phyloP scores from a whole-genome alignment of 768 basidiomycete species.

The Amanita fuliginea region DNA sequence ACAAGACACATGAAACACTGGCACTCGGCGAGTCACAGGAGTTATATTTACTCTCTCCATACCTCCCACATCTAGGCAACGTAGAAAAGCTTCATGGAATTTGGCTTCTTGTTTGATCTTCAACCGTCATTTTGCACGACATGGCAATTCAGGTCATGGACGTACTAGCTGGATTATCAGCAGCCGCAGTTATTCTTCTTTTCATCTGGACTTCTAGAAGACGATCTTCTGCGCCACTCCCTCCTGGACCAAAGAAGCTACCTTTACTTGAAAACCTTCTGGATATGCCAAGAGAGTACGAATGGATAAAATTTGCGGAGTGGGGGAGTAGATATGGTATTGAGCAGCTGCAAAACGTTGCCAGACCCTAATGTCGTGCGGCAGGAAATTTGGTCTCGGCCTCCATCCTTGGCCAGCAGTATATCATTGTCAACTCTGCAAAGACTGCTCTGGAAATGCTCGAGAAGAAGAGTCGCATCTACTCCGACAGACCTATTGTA shows the following conservation, averaged over 20 bases:
- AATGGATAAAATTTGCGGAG: conserved; percentile 30
- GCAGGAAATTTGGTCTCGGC: conserved; percentile 3
- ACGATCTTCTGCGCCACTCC: conserved; percentile 17
- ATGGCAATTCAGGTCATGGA: not conserved
- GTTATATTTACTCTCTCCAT: not conserved
- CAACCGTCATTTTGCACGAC: not conserved
- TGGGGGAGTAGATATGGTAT: conserved; percentile 32
- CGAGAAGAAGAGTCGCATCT: conserved; percentile 40
- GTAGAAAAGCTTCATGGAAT: no score
- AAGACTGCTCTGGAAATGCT: conserved; percentile 35
- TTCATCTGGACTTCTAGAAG: not conserved
- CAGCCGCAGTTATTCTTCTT: not conserved
- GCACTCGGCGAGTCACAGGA: no score
- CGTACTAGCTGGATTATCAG: not conserved
- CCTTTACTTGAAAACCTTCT: conserved; percentile 36
- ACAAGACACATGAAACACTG: no score
- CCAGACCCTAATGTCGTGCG: not conserved
- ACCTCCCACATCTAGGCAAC: not conserved
- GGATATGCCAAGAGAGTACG: conserved; percentile 27
- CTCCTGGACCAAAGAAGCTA: conserved; percentile 29
- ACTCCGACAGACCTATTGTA: conserved; percentile 41
- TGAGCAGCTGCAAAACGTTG: not conserved
- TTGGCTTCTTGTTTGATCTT: not conserved
- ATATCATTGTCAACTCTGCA: conserved; percentile 32
- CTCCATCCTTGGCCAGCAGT: conserved; percentile 8